A percentile compares a stretch with the other conserved stretches of the same genome.
Conservation (phyloP, 2,329 filamentous ascomycete genomes). For the Incumbomyces delicatus region DNA sequence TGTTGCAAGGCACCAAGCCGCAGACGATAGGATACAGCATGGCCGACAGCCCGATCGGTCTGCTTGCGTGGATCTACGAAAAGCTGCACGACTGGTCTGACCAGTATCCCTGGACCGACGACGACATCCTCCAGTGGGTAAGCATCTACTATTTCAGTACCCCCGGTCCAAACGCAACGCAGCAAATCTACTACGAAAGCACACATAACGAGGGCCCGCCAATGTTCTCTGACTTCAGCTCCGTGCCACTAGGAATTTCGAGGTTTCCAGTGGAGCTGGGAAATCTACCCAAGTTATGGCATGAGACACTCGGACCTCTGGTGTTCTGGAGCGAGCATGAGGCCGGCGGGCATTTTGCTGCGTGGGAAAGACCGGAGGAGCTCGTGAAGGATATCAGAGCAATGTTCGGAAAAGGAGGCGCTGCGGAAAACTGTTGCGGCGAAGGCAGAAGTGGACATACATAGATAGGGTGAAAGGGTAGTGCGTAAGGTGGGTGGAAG, state of each 20-base stretch:
- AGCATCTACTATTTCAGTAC: constrained; percentile 61
- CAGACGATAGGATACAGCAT: constrained; percentile 62
- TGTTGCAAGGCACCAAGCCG: constrained; percentile 55
- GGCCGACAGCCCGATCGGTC: constrained; percentile 57
- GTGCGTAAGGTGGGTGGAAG: no score
- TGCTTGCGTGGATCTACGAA: constrained; percentile 71
- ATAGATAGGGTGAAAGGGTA: no score
- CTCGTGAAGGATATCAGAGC: constrained; percentile 38
- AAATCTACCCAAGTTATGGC: constrained; percentile 41
- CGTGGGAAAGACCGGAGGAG: constrained; percentile 32
- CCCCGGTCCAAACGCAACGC: constrained; percentile 57
- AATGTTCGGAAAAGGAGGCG: constrained; percentile 36
- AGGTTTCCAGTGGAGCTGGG: constrained; percentile 42
- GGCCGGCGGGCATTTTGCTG: constrained; percentile 45
- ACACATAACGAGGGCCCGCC: constrained; percentile 27
- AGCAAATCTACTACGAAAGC: constrained; percentile 63
- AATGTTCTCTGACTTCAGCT: neutral
- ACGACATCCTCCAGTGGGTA: constrained; percentile 66
- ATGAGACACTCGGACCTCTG: constrained; percentile 39
- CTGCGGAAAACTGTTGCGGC: constrained; percentile 21
- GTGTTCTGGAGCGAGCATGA: constrained; percentile 38
- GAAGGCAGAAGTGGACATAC: neutral
- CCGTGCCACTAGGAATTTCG: constrained; percentile 44
- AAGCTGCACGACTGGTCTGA: constrained; percentile 72
- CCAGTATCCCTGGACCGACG: constrained; percentile 60